phyloP scores from a whole-genome alignment of 2,329 filamentous ascomycete species.

The Monascus ruber region DNA sequence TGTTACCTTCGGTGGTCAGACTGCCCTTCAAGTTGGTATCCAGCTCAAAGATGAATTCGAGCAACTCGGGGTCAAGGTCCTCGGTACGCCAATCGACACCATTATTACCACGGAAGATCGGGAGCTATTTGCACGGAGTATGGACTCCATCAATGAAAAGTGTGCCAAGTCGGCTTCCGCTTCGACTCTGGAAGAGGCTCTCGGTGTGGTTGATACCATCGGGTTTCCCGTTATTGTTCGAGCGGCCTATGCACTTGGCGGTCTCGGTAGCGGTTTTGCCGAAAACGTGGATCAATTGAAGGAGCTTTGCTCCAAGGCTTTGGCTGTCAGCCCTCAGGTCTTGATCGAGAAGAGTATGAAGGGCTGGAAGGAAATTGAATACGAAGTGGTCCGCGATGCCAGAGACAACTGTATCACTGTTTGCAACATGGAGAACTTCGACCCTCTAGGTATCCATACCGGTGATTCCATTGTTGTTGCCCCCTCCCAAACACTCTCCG shows the following conservation, averaged over 20 bases:
- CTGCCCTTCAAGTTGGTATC: conserved; percentile 90
- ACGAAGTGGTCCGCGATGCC: conserved; percentile 91
- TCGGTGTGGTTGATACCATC: conserved; percentile 79
- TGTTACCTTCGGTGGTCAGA: conserved; percentile 95
- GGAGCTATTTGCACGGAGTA: conserved; percentile 92
- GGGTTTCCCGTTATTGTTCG: conserved; percentile 95
- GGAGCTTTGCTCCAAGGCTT: conserved; percentile 86
- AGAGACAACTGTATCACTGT: conserved; percentile 98
- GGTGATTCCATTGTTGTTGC: conserved; percentile 97
- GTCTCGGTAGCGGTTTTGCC: conserved; percentile 89
- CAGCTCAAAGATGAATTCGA: conserved; percentile 97
- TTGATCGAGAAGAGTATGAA: conserved; percentile 98
- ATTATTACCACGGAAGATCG: conserved; percentile 98
- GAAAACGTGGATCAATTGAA: conserved; percentile 72
- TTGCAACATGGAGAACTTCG: conserved; percentile 99
- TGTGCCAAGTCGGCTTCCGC: conserved; percentile 96
- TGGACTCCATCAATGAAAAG: conserved; percentile 97
- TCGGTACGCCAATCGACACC: conserved; percentile 93
- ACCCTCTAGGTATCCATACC: conserved; percentile 93
- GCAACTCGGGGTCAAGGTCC: conserved; percentile 77
- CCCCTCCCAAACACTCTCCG: conserved; percentile 89
- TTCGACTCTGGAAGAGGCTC: conserved; percentile 74
- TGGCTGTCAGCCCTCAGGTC: conserved; percentile 89
- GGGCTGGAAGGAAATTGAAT: conserved; percentile 99
- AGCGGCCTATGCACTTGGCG: conserved; percentile 90